phyloP scores from a whole-genome alignment of 23 red algal genomes.

The Gracilaria gracilis region DNA sequence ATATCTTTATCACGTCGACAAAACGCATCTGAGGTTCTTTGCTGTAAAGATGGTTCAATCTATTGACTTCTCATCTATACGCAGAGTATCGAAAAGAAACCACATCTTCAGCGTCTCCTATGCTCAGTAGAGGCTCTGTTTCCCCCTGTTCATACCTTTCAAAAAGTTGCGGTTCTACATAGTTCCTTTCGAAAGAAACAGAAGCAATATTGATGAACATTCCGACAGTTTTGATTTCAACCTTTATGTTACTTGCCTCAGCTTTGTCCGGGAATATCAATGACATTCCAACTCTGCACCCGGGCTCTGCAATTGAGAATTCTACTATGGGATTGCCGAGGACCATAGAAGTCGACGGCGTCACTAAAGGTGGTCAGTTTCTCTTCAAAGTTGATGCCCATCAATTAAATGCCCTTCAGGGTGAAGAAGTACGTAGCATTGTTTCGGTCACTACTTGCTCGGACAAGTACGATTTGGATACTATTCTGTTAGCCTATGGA shows the following conservation, averaged over 20 bases:
- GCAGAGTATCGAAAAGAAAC: not conserved
- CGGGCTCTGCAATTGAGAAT: slow-evolving; percentile 10
- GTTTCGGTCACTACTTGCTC: slow-evolving; percentile 41
- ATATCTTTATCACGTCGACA: too few relatives aligned
- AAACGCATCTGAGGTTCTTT: too few relatives aligned
- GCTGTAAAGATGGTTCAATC: too few relatives aligned
- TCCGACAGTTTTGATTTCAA: not conserved
- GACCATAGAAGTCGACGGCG: not conserved
- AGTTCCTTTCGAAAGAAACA: not conserved
- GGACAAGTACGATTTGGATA: slow-evolving; percentile 11
- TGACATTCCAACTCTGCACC: not conserved
- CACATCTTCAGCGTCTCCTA: not conserved
- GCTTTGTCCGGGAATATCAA: not conserved
- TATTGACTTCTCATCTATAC: too few relatives aligned
- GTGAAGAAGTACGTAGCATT: not conserved
- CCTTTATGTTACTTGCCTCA: not conserved
- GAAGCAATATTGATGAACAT: not conserved
- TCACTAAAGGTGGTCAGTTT: slow-evolving; percentile 10
- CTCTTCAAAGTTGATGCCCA: slow-evolving; percentile 30
- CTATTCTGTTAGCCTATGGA: slow-evolving; percentile 35
- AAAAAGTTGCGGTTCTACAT: not conserved
- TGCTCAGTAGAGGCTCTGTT: not conserved
- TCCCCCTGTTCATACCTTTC: not conserved
- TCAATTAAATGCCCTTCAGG: not conserved
- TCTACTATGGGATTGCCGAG: slow-evolving; percentile 26